These are phyloP conservation scores for Trebouxiophyceae sp. DNA, from an alignment of 163 green algal genomes.

Conservation along the genomic window DNA sequence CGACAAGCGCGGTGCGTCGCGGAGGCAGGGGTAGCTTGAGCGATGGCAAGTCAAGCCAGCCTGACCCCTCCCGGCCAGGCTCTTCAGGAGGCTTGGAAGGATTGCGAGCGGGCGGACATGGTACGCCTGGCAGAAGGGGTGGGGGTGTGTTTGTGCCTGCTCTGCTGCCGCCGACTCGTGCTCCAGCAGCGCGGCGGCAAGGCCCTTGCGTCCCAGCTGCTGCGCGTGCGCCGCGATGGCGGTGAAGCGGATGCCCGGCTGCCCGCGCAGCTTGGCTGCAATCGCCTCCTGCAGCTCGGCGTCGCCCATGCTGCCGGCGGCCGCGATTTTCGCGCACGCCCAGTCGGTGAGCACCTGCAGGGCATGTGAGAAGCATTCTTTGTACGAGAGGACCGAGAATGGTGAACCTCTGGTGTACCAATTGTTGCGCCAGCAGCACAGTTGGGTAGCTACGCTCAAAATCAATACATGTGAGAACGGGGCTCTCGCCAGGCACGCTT, in stretches of 20 bases:
- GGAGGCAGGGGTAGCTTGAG: too few relatives aligned
- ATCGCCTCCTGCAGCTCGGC: constrained; percentile 49
- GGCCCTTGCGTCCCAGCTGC: constrained; percentile 37
- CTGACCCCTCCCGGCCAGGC: too few relatives aligned
- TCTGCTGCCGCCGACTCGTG: constrained; percentile 45
- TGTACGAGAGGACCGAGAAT: constrained; percentile 49
- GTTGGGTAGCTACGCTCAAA: constrained; percentile 38
- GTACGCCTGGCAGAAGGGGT: too few relatives aligned
- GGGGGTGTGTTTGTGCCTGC: too few relatives aligned
- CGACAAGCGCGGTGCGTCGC: too few relatives aligned
- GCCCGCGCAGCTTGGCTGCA: constrained; percentile 36
- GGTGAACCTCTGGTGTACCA: constrained; percentile 40
- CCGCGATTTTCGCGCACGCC: constrained; percentile 74
- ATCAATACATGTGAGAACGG: too few relatives aligned
- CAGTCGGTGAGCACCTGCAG: constrained; percentile 70
- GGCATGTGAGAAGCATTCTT: constrained; percentile 30
- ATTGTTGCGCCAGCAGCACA: constrained; percentile 28
- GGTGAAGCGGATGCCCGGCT: constrained; percentile 17
- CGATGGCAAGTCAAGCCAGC: too few relatives aligned
- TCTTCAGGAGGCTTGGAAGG: too few relatives aligned
- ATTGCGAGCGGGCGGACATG: too few relatives aligned
- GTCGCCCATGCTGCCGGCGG: constrained; percentile 35
- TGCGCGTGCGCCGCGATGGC: constrained; percentile 20
- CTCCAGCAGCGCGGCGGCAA: constrained; percentile 70
- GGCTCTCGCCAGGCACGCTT: too few relatives aligned